Evolutionary conservation across 192 early-diverging fungal genomes (phyloP).

Genomic region (Umbelopsis sp.): DNA sequence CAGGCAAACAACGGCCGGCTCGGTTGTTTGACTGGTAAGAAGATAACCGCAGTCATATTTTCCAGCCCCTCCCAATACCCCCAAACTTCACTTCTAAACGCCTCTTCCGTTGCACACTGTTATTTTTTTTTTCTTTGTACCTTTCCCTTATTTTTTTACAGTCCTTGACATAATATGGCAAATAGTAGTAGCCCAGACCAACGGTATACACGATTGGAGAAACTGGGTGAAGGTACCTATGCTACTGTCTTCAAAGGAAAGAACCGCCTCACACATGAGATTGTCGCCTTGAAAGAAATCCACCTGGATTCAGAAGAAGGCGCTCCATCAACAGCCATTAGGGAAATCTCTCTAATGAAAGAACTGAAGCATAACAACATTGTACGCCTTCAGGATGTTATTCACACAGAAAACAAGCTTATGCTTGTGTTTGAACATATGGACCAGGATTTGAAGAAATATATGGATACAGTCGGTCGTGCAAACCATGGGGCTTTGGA

Average conservation of each 20-base stretch:
- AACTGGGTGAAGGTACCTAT: slow-evolving; percentile 98
- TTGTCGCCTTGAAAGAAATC: slow-evolving; percentile 97
- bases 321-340: slow-evolving; percentile 95
- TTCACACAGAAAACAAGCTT: slow-evolving; percentile 84
- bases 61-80: too few species aligned
- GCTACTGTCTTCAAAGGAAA: slow-evolving; percentile 89
- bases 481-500: slow-evolving; percentile 66
- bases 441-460: slow-evolving; percentile 87
- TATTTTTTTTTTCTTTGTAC: too few species aligned
- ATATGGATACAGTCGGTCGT: slow-evolving; percentile 77
- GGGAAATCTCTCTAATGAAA: slow-evolving; percentile 98
- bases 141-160: not conserved
- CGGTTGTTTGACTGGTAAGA: not conserved
- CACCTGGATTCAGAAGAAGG: slow-evolving; percentile 88
- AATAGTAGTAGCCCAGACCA: slow-evolving; percentile 26
- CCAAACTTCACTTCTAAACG: too few species aligned
- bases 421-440: slow-evolving; percentile 88
- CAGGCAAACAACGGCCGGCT: too few species aligned
- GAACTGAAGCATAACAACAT: slow-evolving; percentile 94
- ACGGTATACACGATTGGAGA: slow-evolving; percentile 80
- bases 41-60: not conserved
- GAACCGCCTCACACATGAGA: slow-evolving; percentile 72
- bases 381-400: slow-evolving; percentile 80
- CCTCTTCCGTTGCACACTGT: too few species aligned
- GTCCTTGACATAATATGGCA: slow-evolving; percentile 10